phyloP scores from a whole-genome alignment of 495 filamentous ascomycete species.

The Neurospora sp. region DNA sequence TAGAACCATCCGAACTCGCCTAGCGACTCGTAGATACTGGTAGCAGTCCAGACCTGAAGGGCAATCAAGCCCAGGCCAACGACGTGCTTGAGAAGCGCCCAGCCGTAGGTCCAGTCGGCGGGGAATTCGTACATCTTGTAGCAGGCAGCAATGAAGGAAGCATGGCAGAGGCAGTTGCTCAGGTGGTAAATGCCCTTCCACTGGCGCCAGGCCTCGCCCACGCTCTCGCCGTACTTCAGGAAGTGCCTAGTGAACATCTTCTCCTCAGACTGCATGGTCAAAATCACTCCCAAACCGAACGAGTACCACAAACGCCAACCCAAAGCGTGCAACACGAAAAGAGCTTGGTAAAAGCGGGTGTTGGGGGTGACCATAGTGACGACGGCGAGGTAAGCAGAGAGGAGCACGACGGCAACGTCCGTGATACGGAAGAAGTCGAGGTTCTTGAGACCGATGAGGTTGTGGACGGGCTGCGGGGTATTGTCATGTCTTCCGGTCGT shows the following conservation, averaged over 20 bases:
- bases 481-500: slow-evolving; percentile 4
- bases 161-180: slow-evolving; percentile 79
- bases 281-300: slow-evolving; percentile 73
- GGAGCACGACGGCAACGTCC: slow-evolving; percentile 67
- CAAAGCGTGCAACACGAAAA: slow-evolving; percentile 74
- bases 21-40: slow-evolving; percentile 91
- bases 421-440: slow-evolving; percentile 79
- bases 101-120: slow-evolving; percentile 72
- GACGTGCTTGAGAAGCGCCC: slow-evolving; percentile 77
- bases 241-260: slow-evolving; percentile 96
- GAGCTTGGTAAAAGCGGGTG: slow-evolving; percentile 57
- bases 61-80: slow-evolving; percentile 70
- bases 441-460: slow-evolving; percentile 70
- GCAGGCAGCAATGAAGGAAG: slow-evolving; percentile 78
- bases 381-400: slow-evolving; percentile 61
- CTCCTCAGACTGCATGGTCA: slow-evolving; percentile 74
- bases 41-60: slow-evolving; percentile 84
- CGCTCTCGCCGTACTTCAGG: slow-evolving; percentile 86
- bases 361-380: slow-evolving; percentile 69
- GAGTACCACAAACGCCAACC: slow-evolving; percentile 89
- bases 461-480: slow-evolving; percentile 59
- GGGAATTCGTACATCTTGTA: slow-evolving; percentile 95
- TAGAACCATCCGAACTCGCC: slow-evolving; percentile 99
- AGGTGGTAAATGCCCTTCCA: slow-evolving; percentile 97
- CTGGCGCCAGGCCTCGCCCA: slow-evolving; percentile 88